phyloP scores from a whole-genome alignment of 2,329 filamentous ascomycete genomes.

The Colletotrichum siamense region DNA sequence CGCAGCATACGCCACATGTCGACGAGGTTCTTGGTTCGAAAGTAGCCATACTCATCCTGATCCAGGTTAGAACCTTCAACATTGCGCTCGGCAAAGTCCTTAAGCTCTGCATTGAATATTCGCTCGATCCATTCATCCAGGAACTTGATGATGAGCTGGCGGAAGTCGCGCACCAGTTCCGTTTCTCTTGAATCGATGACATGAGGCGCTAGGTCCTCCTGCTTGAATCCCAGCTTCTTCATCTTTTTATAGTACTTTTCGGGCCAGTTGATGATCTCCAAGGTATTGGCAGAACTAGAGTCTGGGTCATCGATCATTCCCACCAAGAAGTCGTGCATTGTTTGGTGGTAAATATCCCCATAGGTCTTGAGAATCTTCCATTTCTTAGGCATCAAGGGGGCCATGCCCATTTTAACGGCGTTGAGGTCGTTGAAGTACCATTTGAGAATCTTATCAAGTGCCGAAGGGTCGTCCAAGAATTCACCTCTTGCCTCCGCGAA shows the following conservation, averaged over 20 bases:
- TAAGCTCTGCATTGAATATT: conserved; percentile 83
- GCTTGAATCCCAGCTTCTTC: conserved; percentile 82
- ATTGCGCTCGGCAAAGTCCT: conserved; percentile 79
- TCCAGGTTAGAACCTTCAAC: conserved; percentile 79
- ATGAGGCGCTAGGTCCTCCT: conserved; percentile 81
- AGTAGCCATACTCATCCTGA: conserved; percentile 86
- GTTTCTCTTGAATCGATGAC: conserved; percentile 89
- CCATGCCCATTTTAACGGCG: conserved; percentile 92
- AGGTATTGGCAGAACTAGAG: conserved; percentile 83
- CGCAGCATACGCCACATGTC: conserved; percentile 98
- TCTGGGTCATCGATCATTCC: conserved; percentile 83
- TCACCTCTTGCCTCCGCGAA: conserved; percentile 74
- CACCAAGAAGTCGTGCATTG: conserved; percentile 95
- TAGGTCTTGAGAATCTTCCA: conserved; percentile 96
- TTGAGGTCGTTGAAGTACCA: conserved; percentile 99
- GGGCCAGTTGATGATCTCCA: conserved; percentile 93
- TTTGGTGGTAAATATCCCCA: conserved; percentile 85
- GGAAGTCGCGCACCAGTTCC: conserved; percentile 92
- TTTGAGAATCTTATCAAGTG: conserved; percentile 84
- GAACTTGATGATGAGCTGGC: conserved; percentile 91
- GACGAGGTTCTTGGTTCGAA: conserved; percentile 88
- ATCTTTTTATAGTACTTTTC: conserved; percentile 98
- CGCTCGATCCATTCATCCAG: conserved; percentile 98
- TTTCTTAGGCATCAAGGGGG: conserved; percentile 88
- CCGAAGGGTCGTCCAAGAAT: conserved; percentile 83